phyloP scores from a whole-genome alignment of 306 rosid species.

The Heteromeles arbutifolia region DNA sequence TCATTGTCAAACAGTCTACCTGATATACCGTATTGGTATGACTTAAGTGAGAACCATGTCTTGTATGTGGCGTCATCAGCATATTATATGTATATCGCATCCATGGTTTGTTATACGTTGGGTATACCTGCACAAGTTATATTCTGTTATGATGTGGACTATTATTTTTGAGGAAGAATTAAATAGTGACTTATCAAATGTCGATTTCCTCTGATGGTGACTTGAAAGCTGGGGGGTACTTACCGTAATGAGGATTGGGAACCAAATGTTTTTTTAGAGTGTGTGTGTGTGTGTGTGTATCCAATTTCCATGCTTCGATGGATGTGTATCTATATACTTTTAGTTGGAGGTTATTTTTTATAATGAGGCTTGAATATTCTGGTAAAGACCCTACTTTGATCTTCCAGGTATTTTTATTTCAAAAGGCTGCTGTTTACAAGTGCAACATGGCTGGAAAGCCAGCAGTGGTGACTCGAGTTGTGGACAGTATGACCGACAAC shows the following conservation, averaged over 20 bases:
- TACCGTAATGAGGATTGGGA: background rate
- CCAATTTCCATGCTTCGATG: background rate
- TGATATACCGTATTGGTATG: background rate
- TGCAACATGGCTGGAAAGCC: conserved; percentile 99
- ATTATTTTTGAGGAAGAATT: background rate
- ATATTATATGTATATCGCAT: background rate
- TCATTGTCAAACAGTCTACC: background rate
- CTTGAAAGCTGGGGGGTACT: background rate
- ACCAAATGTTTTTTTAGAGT: background rate
- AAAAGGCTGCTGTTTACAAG: conserved; percentile 81
- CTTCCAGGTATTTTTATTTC: conserved; percentile 81
- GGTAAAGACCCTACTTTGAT: background rate
- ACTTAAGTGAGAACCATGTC: background rate
- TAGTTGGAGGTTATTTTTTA: background rate
- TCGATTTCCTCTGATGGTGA: background rate
- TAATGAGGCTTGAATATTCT: background rate
- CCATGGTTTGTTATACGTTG: background rate
- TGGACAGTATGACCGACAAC: conserved; percentile 93
- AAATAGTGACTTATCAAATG: background rate
- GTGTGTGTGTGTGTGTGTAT: background rate
- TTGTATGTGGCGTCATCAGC: background rate
- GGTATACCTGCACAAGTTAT: background rate
- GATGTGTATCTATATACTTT: background rate
- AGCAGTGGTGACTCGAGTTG: conserved; percentile 92
- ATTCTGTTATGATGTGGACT: background rate